phyloP scores from a whole-genome alignment of 208 protist genomes.

The Zelonia costaricensis region DNA sequence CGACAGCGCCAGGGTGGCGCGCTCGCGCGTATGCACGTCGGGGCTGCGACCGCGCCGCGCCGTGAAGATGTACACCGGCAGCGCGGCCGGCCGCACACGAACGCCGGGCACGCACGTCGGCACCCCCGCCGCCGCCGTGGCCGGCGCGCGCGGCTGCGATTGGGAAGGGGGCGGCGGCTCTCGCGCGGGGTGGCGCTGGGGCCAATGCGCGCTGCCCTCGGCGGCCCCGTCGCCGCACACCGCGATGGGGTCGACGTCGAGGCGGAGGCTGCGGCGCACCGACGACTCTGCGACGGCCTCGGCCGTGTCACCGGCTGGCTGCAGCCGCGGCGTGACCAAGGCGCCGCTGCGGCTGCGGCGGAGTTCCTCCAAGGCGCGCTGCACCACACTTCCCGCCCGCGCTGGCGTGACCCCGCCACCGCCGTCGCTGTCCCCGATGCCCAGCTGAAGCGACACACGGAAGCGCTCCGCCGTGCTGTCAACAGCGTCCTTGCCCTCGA shows the following conservation, averaged over 20 bases:
- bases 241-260: constrained; percentile 26
- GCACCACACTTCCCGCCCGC: constrained; percentile 12
- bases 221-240: constrained; percentile 6
- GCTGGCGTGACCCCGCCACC: not conserved
- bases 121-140: not conserved
- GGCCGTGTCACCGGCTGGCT: no score
- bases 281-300: no score
- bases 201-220: no score
- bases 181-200: not conserved
- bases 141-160: not conserved
- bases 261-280: constrained; percentile 15
- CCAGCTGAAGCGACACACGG: constrained; percentile 9
- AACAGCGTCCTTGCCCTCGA: no score
- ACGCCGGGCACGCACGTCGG: not conserved
- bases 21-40: constrained; percentile 42
- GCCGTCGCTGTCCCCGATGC: not conserved
- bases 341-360: constrained; percentile 13
- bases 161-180: not conserved
- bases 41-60: constrained; percentile 61
- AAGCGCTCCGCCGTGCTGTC: constrained; percentile 20
- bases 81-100: constrained; percentile 26
- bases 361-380: constrained; percentile 17
- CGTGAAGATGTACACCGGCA: constrained; percentile 79
- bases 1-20: constrained; percentile 5
- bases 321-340: no score